These are phyloP conservation scores for Metschnikowia rubicola DNA, from an alignment of 805 yeast genomes.

Conservation along the genomic window DNA sequence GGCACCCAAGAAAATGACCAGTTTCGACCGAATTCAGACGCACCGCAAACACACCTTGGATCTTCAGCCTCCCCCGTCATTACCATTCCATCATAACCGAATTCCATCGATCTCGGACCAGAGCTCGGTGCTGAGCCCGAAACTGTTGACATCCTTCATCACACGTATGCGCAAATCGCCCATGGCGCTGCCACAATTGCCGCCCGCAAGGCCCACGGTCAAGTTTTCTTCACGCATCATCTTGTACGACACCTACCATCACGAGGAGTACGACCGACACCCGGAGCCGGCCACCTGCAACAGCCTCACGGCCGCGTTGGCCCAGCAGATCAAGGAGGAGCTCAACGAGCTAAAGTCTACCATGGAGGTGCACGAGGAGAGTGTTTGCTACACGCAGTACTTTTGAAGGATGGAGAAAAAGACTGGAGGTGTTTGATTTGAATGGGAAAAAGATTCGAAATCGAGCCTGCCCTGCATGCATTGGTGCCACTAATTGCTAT, in stretches of 20 bases:
- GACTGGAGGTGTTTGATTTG: background rate
- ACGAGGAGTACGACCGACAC: constrained; percentile 84
- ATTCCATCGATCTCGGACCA: constrained; percentile 29
- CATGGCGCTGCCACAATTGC: constrained; percentile 6
- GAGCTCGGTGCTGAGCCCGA: constrained; percentile 27
- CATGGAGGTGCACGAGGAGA: constrained; percentile 81
- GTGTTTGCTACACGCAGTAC: constrained; percentile 81
- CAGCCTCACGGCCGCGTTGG: constrained; percentile 80
- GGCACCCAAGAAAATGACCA: constrained; percentile 5
- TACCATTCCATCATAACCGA: constrained; percentile 30
- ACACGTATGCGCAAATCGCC: constrained; percentile 27
- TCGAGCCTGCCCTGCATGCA: no score
- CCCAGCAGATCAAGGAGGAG: constrained; percentile 83
- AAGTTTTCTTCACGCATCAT: constrained; percentile 78
- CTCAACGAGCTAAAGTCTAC: constrained; percentile 71
- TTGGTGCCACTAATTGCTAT: no score
- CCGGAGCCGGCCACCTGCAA: constrained; percentile 94
- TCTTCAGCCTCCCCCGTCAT: constrained; percentile 16
- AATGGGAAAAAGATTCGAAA: no score
- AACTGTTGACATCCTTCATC: constrained; percentile 31
- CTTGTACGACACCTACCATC: constrained; percentile 79
- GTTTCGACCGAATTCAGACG: constrained; percentile 12
- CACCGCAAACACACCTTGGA: constrained; percentile 15
- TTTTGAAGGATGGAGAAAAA: constrained; percentile 35
- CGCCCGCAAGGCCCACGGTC: constrained; percentile 32